Evolutionary conservation across 148 eudicot species (phyloP).

Genomic region (Selenicereus undatus): DNA sequence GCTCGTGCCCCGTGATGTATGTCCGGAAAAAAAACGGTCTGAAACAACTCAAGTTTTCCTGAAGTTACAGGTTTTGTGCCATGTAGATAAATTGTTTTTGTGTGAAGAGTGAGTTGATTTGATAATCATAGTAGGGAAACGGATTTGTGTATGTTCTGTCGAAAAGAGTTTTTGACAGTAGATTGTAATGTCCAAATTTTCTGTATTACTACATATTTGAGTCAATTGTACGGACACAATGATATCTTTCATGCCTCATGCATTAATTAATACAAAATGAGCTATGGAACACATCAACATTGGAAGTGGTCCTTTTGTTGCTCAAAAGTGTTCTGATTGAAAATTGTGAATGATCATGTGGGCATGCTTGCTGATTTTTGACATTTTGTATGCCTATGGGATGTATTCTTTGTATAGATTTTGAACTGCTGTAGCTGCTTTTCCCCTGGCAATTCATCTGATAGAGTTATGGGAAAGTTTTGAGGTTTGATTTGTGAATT

Average conservation of each 20-base stretch:
- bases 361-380: not conserved
- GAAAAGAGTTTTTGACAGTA: constrained; percentile 14
- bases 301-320: not conserved
- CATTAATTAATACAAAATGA: not conserved
- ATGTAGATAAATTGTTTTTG: constrained; percentile 20
- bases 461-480: not conserved
- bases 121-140: not conserved
- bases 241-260: not conserved
- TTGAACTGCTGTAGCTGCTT: not conserved
- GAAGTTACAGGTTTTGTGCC: constrained; percentile 11
- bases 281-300: not conserved
- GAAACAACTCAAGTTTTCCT: not conserved
- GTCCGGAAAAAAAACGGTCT: not conserved
- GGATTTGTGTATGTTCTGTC: constrained; percentile 18
- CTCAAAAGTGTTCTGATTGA: not conserved
- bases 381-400: not conserved
- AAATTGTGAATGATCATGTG: not conserved
- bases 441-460: not conserved
- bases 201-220: constrained; percentile 8
- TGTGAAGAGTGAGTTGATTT: not conserved
- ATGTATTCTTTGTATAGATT: not conserved
- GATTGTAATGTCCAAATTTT: constrained; percentile 9
- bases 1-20: constrained; percentile 26
- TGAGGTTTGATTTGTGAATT: not conserved
- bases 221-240: not conserved